Evolutionary conservation across 2,329 filamentous ascomycete species (phyloP).

Genomic region (Ciborinia camelliae): DNA sequence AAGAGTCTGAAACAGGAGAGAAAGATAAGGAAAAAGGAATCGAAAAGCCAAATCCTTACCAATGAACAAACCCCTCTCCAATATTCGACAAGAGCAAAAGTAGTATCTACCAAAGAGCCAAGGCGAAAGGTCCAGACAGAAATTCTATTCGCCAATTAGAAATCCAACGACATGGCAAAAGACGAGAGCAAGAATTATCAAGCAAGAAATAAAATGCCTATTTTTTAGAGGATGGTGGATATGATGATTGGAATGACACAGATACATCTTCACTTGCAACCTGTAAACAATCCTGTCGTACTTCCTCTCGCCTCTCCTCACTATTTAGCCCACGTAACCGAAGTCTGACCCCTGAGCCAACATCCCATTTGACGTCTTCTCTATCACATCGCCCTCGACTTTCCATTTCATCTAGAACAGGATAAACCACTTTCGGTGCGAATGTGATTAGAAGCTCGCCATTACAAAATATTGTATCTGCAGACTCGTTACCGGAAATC

Average conservation of each 20-base stretch:
- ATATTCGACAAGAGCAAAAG: conserved; percentile 1
- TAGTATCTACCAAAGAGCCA: conserved; percentile 3
- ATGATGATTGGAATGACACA: conserved; percentile 14
- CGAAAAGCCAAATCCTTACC: conserved; percentile 1
- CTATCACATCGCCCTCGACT: conserved; percentile 7
- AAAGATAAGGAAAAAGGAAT: neutral
- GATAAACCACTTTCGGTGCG: neutral
- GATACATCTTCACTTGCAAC: conserved; percentile 8
- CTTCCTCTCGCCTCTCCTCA: conserved; percentile 7
- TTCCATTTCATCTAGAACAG: neutral
- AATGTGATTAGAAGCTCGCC: neutral
- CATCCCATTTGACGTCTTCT: neutral
- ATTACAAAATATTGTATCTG: conserved; percentile 12
- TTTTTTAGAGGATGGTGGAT: neutral
- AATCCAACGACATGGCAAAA: conserved; percentile 4
- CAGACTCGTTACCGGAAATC: conserved; percentile 14
- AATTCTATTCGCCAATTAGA: conserved; percentile 8
- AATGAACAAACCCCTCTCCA: neutral
- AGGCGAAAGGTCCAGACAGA: neutral
- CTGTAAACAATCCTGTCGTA: neutral
- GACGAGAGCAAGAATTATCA: neutral
- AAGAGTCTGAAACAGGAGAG: neutral
- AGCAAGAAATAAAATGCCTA: neutral
- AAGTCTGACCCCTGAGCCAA: neutral
- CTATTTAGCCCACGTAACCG: conserved; percentile 13